These are phyloP conservation scores for Podila epicladia DNA, from an alignment of 192 early-diverging fungal species.

Conservation along the genomic window DNA sequence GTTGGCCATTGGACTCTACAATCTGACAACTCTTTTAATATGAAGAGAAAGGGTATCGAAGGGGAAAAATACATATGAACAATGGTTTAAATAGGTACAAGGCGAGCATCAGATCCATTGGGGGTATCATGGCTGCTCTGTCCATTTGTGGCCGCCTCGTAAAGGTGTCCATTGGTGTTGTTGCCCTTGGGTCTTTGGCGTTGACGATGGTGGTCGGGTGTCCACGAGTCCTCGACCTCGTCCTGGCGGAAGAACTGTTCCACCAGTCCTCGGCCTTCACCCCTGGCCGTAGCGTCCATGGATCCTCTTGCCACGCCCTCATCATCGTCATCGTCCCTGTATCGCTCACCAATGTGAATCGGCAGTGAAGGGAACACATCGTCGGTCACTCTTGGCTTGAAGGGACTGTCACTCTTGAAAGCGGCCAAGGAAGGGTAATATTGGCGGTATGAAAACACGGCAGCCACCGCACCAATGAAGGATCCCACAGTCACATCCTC, in stretches of 20 bases:
- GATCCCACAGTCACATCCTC: conserved; percentile 74
- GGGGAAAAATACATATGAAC: neutral
- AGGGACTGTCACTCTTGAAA: conserved; percentile 24
- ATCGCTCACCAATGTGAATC: neutral
- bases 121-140: neutral
- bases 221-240: neutral
- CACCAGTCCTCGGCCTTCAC: neutral
- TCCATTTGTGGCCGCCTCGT: neutral
- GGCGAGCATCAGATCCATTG: neutral
- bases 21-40: too few species aligned
- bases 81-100: neutral
- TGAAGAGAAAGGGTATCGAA: too few species aligned
- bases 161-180: neutral
- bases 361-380: conserved; percentile 18
- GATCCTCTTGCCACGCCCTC: neutral
- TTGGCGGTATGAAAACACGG: conserved; percentile 73
- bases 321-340: conserved; percentile 15
- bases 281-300: neutral
- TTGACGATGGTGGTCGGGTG: neutral
- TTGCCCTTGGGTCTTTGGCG: neutral
- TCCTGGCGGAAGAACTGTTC: conserved; percentile 9
- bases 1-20: too few species aligned
- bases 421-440: conserved; percentile 65
- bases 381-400: conserved; percentile 26
- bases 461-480: conserved; percentile 65